phyloP scores from a whole-genome alignment of 495 filamentous ascomycete genomes.

The Aspergillus sclerotioniger region DNA sequence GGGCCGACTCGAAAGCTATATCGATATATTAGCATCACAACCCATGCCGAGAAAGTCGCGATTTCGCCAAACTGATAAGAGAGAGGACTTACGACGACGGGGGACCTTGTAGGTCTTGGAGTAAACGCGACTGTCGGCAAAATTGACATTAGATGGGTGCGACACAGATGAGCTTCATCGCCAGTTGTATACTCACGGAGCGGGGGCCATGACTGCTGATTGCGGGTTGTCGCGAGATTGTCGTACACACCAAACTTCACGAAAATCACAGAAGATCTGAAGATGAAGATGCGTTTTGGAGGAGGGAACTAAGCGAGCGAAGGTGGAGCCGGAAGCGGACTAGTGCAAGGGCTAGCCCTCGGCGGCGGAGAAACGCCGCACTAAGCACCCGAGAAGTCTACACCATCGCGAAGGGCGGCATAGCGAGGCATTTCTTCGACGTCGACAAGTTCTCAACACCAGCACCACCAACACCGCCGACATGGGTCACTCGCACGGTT shows the following conservation, averaged over 20 bases:
- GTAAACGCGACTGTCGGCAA: constrained; percentile 60
- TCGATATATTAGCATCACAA: constrained; percentile 31
- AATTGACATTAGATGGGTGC: constrained; percentile 35
- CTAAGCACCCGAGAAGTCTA: constrained; percentile 28
- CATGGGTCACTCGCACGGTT: constrained; percentile 97
- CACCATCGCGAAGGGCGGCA: constrained; percentile 27
- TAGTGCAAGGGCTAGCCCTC: constrained; percentile 25
- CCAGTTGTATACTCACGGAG: constrained; percentile 41
- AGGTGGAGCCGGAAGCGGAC: constrained; percentile 22
- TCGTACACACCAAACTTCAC: constrained; percentile 30
- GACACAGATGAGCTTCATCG: constrained; percentile 9
- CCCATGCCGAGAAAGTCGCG: constrained; percentile 5
- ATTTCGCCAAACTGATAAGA: constrained; percentile 11
- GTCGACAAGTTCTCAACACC: constrained; percentile 46
- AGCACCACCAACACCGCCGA: constrained; percentile 51
- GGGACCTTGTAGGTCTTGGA: constrained; percentile 99
- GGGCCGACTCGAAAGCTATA: constrained; percentile 92
- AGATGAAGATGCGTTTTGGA: constrained; percentile 23
- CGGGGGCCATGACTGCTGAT: constrained; percentile 54
- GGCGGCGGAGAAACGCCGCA: constrained; percentile 23
- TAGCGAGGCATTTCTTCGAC: constrained; percentile 29
- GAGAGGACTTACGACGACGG: constrained; percentile 55
- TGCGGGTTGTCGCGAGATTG: constrained; percentile 39
- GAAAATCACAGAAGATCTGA: constrained; percentile 22
- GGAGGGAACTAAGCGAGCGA: constrained; percentile 25